phyloP scores from a whole-genome alignment of 192 early-diverging fungal species.

The Ambispora gerdemannii region DNA sequence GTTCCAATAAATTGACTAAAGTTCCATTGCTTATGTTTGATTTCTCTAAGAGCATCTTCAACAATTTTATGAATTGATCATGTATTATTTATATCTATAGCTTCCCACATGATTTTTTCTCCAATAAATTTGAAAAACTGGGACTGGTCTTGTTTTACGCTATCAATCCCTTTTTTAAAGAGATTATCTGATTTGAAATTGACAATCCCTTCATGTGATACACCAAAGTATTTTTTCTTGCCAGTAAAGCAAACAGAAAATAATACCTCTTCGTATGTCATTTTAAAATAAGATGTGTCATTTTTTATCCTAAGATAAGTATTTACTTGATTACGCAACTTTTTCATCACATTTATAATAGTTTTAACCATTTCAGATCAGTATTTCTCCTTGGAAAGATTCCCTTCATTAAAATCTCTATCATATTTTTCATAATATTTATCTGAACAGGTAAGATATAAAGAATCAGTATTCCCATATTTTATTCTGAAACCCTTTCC shows the following conservation, averaged over 20 bases:
- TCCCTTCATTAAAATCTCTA: neutral
- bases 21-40: neutral
- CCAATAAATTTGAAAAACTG: neutral
- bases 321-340: constrained; percentile 4
- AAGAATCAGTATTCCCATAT: too few species aligned
- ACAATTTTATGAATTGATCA: constrained; percentile 9
- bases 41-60: constrained; percentile 6
- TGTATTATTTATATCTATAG: neutral
- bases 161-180: constrained; percentile 21
- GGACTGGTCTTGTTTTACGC: constrained; percentile 3
- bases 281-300: constrained; percentile 17
- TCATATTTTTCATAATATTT: constrained; percentile 24
- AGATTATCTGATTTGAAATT: constrained; percentile 20
- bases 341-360: neutral
- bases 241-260: constrained; percentile 24
- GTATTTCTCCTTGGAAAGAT: neutral
- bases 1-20: constrained; percentile 11
- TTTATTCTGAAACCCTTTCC: neutral
- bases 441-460: constrained; percentile 10
- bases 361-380: constrained; percentile 21
- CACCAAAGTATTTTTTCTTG: constrained; percentile 9
- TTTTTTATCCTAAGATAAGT: constrained; percentile 22
- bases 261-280: constrained; percentile 21
- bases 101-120: neutral
- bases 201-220: neutral